phyloP scores from a whole-genome alignment of 2,329 filamentous ascomycete genomes.

The Cladosporium phlei region DNA sequence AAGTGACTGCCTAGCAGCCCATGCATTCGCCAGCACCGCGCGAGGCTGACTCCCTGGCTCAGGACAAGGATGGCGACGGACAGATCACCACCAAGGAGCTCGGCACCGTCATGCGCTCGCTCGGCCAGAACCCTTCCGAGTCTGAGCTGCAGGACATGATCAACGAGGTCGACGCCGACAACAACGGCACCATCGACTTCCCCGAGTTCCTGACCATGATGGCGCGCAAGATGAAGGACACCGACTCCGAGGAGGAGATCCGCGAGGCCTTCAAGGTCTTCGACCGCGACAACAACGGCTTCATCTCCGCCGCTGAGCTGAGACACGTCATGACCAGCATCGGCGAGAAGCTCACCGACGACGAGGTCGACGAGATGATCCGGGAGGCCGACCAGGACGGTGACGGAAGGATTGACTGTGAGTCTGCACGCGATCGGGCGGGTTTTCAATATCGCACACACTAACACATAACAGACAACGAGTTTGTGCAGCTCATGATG shows the following conservation, averaged over 20 bases:
- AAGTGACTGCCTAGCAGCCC: constrained; percentile 50
- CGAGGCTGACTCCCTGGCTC: constrained; percentile 22
- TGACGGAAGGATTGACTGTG: constrained; percentile 61
- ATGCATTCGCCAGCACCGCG: background rate
- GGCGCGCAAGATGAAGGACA: constrained; percentile 58
- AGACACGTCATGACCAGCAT: constrained; percentile 61
- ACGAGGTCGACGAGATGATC: constrained; percentile 63
- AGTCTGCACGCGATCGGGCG: constrained; percentile 23
- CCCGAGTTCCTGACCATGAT: constrained; percentile 64
- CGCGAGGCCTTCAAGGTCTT: constrained; percentile 63
- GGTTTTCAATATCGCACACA: background rate
- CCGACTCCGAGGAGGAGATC: constrained; percentile 61
- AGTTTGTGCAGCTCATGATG: constrained; percentile 55
- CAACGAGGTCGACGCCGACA: constrained; percentile 62
- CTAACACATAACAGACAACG: constrained; percentile 42
- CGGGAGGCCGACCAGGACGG: constrained; percentile 61
- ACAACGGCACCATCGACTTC: constrained; percentile 62
- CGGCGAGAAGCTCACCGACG: constrained; percentile 60
- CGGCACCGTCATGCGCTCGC: constrained; percentile 59
- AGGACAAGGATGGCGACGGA: constrained; percentile 58
- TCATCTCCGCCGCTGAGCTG: constrained; percentile 59
- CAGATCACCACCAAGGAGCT: constrained; percentile 62
- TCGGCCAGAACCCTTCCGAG: constrained; percentile 59
- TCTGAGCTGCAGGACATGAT: constrained; percentile 63
- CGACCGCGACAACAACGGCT: constrained; percentile 61